Conservation (phyloP, 495 filamentous ascomycete species). For the Staphylotrichum longicolle region DNA sequence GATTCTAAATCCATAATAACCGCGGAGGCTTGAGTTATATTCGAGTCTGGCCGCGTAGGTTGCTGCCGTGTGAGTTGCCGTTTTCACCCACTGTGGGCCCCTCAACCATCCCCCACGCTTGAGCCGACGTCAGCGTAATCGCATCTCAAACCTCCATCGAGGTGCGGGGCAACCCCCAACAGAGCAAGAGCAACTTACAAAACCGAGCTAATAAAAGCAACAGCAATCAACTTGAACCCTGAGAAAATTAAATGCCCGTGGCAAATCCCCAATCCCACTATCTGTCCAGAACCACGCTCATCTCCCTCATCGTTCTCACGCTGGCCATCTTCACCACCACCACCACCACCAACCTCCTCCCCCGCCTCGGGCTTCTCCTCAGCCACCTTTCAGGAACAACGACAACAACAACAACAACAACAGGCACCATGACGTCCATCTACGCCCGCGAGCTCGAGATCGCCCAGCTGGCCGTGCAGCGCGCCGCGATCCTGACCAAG, state of each 20-base stretch:
- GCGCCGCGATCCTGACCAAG: slow-evolving; percentile 84
- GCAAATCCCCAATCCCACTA: not conserved
- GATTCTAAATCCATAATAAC: no score
- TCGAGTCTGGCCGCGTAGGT: no score
- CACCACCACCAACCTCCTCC: slow-evolving; percentile 15
- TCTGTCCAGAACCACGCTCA: not conserved
- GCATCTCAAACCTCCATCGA: not conserved
- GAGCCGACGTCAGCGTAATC: slow-evolving; percentile 9
- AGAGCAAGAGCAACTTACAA: not conserved
- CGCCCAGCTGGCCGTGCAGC: slow-evolving; percentile 88
- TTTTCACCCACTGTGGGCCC: not conserved
- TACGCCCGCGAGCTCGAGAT: slow-evolving; percentile 82
- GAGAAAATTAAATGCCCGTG: not conserved
- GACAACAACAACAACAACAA: slow-evolving; percentile 2
- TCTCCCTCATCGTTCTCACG: slow-evolving; percentile 27
- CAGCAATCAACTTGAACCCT: not conserved
- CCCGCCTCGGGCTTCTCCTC: slow-evolving; percentile 22
- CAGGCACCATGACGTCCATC: slow-evolving; percentile 23
- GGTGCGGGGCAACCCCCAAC: not conserved
- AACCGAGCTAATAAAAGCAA: not conserved
- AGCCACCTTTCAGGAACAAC: slow-evolving; percentile 8
- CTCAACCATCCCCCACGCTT: not conserved
- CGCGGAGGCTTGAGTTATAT: no score
- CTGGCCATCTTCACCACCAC: slow-evolving; percentile 25
- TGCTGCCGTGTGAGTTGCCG: no score